Conservation (phyloP, 176 grass and related monocot genomes). For the Phoenix roebelenii region DNA sequence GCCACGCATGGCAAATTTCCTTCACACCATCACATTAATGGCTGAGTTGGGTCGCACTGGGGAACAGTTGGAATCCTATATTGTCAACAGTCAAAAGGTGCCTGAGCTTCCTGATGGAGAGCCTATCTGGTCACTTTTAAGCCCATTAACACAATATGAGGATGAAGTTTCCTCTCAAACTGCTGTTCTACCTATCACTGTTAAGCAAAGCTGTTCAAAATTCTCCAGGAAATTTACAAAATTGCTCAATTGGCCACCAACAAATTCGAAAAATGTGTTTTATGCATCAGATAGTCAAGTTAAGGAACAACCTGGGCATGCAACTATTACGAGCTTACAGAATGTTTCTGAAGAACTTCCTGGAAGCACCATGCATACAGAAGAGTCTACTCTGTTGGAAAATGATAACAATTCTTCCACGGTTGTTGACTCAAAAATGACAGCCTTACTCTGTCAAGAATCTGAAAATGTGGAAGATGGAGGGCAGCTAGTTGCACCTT, state of each 20-base stretch:
- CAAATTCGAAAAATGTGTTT: constrained; percentile 50
- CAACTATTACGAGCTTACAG: constrained; percentile 10
- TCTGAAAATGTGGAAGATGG: background rate
- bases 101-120: constrained; percentile 54
- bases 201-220: constrained; percentile 20
- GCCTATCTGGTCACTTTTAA: constrained; percentile 62
- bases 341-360: constrained; percentile 6
- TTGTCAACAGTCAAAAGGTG: constrained; percentile 73
- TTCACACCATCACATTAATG: constrained; percentile 81
- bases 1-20: constrained; percentile 73
- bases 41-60: constrained; percentile 43
- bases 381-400: constrained; percentile 41
- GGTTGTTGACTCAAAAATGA: constrained; percentile 18
- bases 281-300: constrained; percentile 19
- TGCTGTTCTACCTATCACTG: constrained; percentile 9
- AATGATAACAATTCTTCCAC: constrained; percentile 54
- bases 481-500: too few relatives aligned
- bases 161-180: constrained; percentile 16
- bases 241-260: constrained; percentile 50
- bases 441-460: constrained; percentile 23
- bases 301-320: constrained; percentile 8
- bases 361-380: constrained; percentile 1
- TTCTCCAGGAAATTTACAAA: constrained; percentile 26
- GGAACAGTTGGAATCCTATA: constrained; percentile 61
- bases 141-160: constrained; percentile 16